Percentiles rank a stretch among this genome's conserved stretches.
Evolutionary conservation across 2,329 filamentous ascomycete species (phyloP).

Genomic region (Colletotrichum sp.): DNA sequence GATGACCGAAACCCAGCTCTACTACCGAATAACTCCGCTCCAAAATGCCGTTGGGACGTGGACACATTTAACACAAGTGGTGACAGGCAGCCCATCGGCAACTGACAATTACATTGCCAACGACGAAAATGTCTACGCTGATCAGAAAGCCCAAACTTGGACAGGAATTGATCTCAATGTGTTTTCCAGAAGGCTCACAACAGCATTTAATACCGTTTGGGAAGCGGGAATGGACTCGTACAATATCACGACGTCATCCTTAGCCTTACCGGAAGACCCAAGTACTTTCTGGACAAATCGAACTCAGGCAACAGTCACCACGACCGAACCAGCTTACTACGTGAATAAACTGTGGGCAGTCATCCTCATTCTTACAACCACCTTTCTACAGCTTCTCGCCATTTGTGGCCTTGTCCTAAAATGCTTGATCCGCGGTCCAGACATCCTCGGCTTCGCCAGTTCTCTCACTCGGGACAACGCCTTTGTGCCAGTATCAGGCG

Average conservation of each 20-base stretch:
- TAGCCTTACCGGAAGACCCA: fast-evolving
- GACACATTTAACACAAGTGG: fast-evolving
- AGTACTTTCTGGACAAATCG: fast-evolving
- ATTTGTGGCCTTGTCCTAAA: not conserved
- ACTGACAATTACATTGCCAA: not conserved
- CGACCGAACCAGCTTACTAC: not conserved
- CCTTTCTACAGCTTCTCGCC: not conserved
- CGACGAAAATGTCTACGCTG: fast-evolving
- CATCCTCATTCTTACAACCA: not conserved
- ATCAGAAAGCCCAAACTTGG: fast-evolving
- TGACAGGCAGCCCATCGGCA: fast-evolving
- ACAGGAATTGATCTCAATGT: fast-evolving
- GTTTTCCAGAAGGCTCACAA: not conserved
- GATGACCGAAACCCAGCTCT: too few species aligned
- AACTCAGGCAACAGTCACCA: not conserved
- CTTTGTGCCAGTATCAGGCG: not conserved
- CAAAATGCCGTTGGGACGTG: not conserved
- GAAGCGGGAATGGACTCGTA: not conserved
- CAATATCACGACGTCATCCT: not conserved
- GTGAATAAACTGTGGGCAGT: not conserved
- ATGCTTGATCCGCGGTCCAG: not conserved
- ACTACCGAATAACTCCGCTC: too few species aligned
- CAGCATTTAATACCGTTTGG: not conserved
- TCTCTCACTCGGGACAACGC: not conserved
- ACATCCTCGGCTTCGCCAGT: not conserved